Conservation (phyloP, 2,329 filamentous ascomycete species). For the Exophiala viscosa region DNA sequence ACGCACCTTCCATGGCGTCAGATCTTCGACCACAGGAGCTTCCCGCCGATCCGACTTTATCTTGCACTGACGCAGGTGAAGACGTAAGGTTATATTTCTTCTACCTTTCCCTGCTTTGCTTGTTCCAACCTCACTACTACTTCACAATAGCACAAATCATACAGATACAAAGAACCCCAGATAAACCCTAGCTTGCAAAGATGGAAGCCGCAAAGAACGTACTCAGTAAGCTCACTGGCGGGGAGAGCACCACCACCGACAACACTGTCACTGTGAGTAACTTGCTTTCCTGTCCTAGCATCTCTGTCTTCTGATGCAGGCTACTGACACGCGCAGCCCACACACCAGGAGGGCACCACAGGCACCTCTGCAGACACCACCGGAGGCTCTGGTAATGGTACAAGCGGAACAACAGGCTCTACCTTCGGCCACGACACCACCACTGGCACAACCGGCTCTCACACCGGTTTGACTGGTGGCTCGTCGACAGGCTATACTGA, state of each 20-base stretch:
- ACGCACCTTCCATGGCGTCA: slow-evolving; percentile 1
- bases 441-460: background rate
- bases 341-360: background rate
- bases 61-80: background rate
- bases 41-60: background rate
- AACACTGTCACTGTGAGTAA: background rate
- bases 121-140: background rate
- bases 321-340: background rate
- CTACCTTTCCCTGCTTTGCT: background rate
- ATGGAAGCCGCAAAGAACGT: slow-evolving; percentile 21
- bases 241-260: slow-evolving; percentile 1
- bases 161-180: background rate
- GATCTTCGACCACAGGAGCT: background rate
- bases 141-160: background rate
- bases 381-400: background rate
- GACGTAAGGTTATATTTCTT: background rate
- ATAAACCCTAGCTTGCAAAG: background rate
- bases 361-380: background rate
- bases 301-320: background rate
- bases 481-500: background rate
- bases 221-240: slow-evolving; percentile 12
- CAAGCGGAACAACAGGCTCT: background rate
- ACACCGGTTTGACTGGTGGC: background rate
- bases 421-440: background rate
- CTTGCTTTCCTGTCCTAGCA: background rate